A percentile compares a stretch with the other conserved stretches of the same genome.
Conservation (phyloP, 495 filamentous ascomycete species). For the Articulospora tetracladia region DNA sequence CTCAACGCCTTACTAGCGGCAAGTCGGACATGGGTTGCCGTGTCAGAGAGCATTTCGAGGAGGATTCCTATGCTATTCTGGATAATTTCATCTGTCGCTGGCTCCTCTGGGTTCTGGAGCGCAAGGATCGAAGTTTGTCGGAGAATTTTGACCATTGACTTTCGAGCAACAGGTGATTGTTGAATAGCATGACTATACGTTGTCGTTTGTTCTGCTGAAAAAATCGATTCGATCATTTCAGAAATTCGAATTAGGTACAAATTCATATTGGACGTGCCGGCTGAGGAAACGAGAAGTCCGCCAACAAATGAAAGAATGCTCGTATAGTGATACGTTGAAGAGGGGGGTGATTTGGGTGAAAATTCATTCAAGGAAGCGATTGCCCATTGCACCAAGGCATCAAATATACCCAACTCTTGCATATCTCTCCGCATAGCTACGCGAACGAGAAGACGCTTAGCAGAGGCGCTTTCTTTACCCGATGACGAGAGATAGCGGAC, state of each 20-base stretch:
- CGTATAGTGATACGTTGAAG: constrained; percentile 52
- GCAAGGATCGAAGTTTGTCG: constrained; percentile 64
- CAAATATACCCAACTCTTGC: constrained; percentile 68
- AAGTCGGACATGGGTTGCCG: constrained; percentile 84
- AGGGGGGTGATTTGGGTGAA: constrained; percentile 22
- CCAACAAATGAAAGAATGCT: constrained; percentile 77
- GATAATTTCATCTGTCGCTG: constrained; percentile 45
- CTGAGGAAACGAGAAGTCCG: constrained; percentile 54
- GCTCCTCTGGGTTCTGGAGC: constrained; percentile 33
- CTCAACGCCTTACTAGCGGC: constrained; percentile 91
- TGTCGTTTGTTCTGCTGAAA: constrained; percentile 32
- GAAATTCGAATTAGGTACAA: constrained; percentile 40
- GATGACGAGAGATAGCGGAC: constrained; percentile 65
- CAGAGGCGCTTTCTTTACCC: constrained; percentile 85
- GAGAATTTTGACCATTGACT: constrained; percentile 77
- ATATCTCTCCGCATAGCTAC: constrained; percentile 84
- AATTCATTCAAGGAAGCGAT: constrained; percentile 48
- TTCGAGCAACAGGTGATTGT: constrained; percentile 71
- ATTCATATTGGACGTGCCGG: constrained; percentile 49
- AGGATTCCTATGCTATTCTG: constrained; percentile 73
- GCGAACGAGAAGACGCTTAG: constrained; percentile 74
- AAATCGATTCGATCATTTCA: constrained; percentile 44
- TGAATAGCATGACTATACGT: constrained; percentile 33
- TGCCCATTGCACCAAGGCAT: constrained; percentile 63
- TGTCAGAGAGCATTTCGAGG: constrained; percentile 66